phyloP scores from a whole-genome alignment of 306 rosid species.

The Trichosanthes truncata region DNA sequence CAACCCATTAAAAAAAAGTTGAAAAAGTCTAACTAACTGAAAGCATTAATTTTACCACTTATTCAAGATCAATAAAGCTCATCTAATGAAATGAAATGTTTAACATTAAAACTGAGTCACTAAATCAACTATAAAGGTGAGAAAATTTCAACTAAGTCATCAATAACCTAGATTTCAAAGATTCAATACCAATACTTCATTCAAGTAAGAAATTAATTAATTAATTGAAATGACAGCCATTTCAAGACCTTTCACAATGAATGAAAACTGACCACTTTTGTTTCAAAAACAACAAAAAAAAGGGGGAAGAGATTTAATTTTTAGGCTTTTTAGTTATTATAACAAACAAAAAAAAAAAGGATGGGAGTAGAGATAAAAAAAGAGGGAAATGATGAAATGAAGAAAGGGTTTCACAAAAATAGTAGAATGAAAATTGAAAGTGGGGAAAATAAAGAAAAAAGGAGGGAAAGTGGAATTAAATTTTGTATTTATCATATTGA shows the following conservation, averaged over 20 bases:
- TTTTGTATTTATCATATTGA: conserved; percentile 3
- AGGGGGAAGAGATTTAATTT: neutral
- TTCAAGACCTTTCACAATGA: neutral
- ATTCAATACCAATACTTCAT: no score
- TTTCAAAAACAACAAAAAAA: neutral
- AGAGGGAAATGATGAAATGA: neutral
- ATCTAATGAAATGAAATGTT: no score
- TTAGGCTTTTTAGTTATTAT: neutral
- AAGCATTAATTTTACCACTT: no score
- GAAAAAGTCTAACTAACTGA: no score
- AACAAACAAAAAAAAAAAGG: no score
- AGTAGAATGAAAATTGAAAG: neutral
- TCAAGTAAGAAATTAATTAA: neutral
- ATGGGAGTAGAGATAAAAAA: no score
- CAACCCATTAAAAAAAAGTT: no score
- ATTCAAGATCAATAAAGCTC: no score
- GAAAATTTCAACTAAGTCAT: no score
- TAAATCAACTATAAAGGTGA: no score
- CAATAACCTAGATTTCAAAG: no score
- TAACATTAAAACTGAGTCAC: no score
- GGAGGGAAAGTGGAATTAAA: neutral
- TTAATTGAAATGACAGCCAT: neutral
- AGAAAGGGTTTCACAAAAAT: neutral
- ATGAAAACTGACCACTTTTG: neutral
- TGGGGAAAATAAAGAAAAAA: neutral